Percentiles rank a stretch among this genome's conserved stretches.
Conservation (phyloP, 2,329 filamentous ascomycete genomes). For the Ceratocystis huliohia region DNA sequence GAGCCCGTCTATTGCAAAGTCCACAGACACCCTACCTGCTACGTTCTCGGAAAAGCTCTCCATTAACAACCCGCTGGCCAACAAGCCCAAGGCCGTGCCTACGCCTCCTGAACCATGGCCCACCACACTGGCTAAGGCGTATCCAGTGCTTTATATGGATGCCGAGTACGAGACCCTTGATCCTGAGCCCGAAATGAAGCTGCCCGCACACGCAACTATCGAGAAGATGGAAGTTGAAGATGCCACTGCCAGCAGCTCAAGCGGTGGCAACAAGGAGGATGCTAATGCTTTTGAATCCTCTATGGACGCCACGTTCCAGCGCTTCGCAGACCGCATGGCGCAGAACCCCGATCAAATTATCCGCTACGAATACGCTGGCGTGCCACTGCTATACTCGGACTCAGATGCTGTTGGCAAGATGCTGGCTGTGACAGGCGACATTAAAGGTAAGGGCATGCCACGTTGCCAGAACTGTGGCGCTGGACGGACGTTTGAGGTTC, state of each 20-base stretch:
- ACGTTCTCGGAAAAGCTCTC: slow-evolving; percentile 66
- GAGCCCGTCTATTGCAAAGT: slow-evolving; percentile 22
- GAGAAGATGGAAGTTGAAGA: slow-evolving; percentile 32
- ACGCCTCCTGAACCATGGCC: slow-evolving; percentile 64
- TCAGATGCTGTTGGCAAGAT: slow-evolving; percentile 59
- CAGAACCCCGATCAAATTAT: slow-evolving; percentile 77
- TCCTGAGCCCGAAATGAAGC: slow-evolving; percentile 37
- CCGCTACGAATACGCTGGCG: slow-evolving; percentile 63
- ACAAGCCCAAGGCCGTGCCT: slow-evolving; percentile 25
- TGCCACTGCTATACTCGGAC: slow-evolving; percentile 68
- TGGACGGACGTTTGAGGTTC: slow-evolving; percentile 73
- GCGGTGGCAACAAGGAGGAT: slow-evolving; percentile 38
- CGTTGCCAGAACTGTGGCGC: slow-evolving; percentile 64
- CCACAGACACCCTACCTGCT: slow-evolving; percentile 36
- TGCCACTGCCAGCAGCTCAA: slow-evolving; percentile 24
- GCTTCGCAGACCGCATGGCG: slow-evolving; percentile 62
- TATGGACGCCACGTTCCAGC: slow-evolving; percentile 65
- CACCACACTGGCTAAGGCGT: slow-evolving; percentile 53
- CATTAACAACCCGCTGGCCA: slow-evolving; percentile 43
- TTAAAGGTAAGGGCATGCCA: slow-evolving; percentile 43
- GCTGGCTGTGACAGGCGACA: slow-evolving; percentile 31
- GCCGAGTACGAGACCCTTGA: slow-evolving; percentile 87
- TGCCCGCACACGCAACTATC: slow-evolving; percentile 39
- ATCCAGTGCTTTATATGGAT: slow-evolving; percentile 69
- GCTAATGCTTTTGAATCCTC: slow-evolving; percentile 59